Base-by-base conservation (phyloP, 202 grass and related monocot genomes). In the Eragrostis tef region DNA sequence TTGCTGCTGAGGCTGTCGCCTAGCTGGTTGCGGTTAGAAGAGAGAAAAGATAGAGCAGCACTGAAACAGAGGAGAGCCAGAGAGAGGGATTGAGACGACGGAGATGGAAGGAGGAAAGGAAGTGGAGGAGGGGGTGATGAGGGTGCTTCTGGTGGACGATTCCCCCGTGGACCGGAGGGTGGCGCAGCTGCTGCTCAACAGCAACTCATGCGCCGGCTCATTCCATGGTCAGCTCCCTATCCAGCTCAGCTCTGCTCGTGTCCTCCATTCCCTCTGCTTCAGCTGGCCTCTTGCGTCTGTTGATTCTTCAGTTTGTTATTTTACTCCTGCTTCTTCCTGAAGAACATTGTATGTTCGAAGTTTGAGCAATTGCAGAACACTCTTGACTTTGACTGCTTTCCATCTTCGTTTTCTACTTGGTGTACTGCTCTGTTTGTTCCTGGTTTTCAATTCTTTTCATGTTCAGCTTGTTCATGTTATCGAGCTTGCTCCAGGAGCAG, bases 131-230 rank as follows among this genome's bases (percentile, higher is more conserved):
- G 80, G 79, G 21, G 86, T 90, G 88, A 80, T 81, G 90, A 87
- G 96, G 81, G 90, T 98, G 83, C 87, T 98, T 65, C 80, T 98
- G 69, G 96, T 98, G 71, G 96, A 98, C 75, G 96, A 98, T 86
- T 98, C 96, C 3, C 92, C 96, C 61, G 87, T 95, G 16, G 96
- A 98, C 72, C 88, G 96, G 83, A 91, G 79, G 73, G 80, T 98
- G 15, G 90, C 83, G 43, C 87, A 98, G 84, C 87, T 85, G 21
- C 83, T 95, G 11, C 92, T 98, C 85, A 91, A 86, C 85, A 91
- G 85, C 67, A 85, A 66, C 88, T 51, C 82, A 68, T 87, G 86
- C 75, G 88, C 85, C 79, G 94, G 88, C 67, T 80, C 80, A 6
- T 89, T 92, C 80, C 87, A 89, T 11, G 90, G 87, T 89, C 44